Evolutionary conservation across 1,139 yeast genomes (phyloP), one percentile per base, ranked within the genome.

Genomic region (Debaryomycetaceae sp.): DNA sequence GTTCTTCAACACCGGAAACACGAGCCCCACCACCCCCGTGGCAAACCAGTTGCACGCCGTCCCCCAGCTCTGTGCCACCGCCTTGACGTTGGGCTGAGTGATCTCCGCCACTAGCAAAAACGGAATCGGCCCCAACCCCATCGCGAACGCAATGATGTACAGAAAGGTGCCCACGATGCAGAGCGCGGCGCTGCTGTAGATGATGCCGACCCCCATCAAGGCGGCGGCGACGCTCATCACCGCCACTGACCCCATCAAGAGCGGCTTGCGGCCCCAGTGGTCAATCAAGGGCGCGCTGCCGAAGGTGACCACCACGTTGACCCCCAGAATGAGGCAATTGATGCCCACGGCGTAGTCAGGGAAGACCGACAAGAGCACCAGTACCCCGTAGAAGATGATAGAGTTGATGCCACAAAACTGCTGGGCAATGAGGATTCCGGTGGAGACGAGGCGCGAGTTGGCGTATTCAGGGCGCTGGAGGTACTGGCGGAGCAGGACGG

Each of bases 51-150:
- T 91, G 63, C 86, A 75, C 9, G 88, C 76, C 0, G 93, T 84
- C 7, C 95, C 97, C 68, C 86, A 81, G 49, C 95, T 81, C 56
- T 91, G 98, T 1, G 97, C 96, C 30, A 78, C 67, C 2, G 89
- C 93, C 36, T 78, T 82, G 3, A 91, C 93, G 34, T 75, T 75
- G 2, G 75, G 65, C 36, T 86, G 94, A 0, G 95, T 82, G 13
- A 89, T 78, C 52, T 91, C 97, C 6, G 95, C 77, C n/a, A 91
- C 82, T 37, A 89, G 59, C 42, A 89, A 61, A 58, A 89, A 89
- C 20, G 98, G 97, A 31, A 91, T 85, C 10, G 98, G 97, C 0
- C 98, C 98, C 39, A 88, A 56, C 0, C 98, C 98, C 28, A 83
- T 61, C 0, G 96, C 97, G 61, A 89, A 91, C 25, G 86, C 75